Conservation (phyloP, 495 filamentous ascomycete genomes). For the Penicillium cosmopolitanum region DNA sequence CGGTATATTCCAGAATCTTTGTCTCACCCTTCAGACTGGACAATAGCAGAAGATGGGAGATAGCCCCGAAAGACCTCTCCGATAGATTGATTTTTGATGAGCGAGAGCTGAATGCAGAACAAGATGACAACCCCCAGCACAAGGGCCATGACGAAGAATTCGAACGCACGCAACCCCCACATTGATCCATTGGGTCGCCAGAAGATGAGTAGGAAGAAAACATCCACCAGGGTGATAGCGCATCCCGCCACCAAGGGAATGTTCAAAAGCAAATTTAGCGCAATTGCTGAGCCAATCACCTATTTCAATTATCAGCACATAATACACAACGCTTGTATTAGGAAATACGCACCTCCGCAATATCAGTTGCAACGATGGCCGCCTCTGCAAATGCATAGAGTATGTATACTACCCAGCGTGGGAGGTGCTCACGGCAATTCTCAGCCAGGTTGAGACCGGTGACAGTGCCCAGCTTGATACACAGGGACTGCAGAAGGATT, state of each 20-base stretch:
- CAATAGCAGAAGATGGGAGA: conserved; percentile 72
- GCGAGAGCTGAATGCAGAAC: conserved; percentile 84
- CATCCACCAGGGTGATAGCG: conserved; percentile 81
- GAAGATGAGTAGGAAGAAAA: conserved; percentile 82
- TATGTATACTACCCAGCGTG: conserved; percentile 72
- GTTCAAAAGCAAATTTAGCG: conserved; percentile 73
- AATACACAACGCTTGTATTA: not conserved
- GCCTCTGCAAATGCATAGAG: conserved; percentile 77
- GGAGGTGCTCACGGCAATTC: conserved; percentile 74
- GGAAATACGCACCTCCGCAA: conserved; percentile 66
- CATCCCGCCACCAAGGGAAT: conserved; percentile 86
- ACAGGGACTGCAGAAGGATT: conserved; percentile 79
- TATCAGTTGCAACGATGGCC: conserved; percentile 87
- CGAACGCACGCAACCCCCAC: conserved; percentile 73
- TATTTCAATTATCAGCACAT: conserved; percentile 30
- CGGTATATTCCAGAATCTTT: conserved; percentile 7
- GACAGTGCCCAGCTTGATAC: conserved; percentile 82
- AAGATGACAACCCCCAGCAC: conserved; percentile 85
- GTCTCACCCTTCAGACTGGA: conserved; percentile 64
- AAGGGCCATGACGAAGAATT: conserved; percentile 75
- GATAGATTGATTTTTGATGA: conserved; percentile 68
- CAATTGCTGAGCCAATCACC: conserved; percentile 91
- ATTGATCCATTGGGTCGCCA: conserved; percentile 78
- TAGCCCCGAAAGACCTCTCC: conserved; percentile 85
- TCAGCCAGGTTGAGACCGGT: conserved; percentile 81